Base-by-base conservation (phyloP, 345 rosid genomes). In the Cardamine occulta region DNA sequence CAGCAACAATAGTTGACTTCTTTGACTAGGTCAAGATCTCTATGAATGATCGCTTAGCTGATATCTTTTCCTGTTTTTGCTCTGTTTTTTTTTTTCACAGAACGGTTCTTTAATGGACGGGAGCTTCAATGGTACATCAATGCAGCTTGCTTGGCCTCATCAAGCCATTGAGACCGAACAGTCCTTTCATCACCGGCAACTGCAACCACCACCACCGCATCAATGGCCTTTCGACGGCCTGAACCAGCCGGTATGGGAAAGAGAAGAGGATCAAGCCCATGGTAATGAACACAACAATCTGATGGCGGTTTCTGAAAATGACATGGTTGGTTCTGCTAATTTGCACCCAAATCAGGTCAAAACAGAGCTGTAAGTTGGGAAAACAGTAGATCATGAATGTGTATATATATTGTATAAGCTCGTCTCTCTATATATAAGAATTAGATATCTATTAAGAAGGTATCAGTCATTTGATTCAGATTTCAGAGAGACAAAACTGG, bases 91-190 rank as follows among this genome's bases (percentile, higher is more conserved):
- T 4, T 0, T 40, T 48, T 49, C 72, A 78, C 82, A 96, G 98
- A 79, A 70, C 52, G 94, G 86, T 77, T 81, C 93, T 47, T 61
- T 87, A 58, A 78, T 84, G 69, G 98, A 91, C 9, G 74, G 88
- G 70, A 88, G 82, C 83, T 87, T 87, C 66, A 79, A 82, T 24
- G 60, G 83, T 77, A 84, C 87, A 84, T 71, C 74, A 53, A 79
- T 85, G 88, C 97, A 94, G 74, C 68, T 78, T 15, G 81, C 81
- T 79, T 87, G 91, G 92, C 85, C 97, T 47, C 93, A 88, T 68
- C 80, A 71, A 77, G 81, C 80, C 63, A 86, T 82, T 73, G 80
- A 63, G 58, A 82, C 52, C 3, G 88, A 81, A 62, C 79, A 74
- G 8, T 39, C 74, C 9, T 73, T n/a, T 56, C 82, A 79, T 55